Percentiles rank a stretch among this genome's conserved stretches.
These are phyloP conservation scores for Colletotrichum truncatum DNA, from an alignment of 2,329 filamentous ascomycete genomes.

Conservation along the genomic window DNA sequence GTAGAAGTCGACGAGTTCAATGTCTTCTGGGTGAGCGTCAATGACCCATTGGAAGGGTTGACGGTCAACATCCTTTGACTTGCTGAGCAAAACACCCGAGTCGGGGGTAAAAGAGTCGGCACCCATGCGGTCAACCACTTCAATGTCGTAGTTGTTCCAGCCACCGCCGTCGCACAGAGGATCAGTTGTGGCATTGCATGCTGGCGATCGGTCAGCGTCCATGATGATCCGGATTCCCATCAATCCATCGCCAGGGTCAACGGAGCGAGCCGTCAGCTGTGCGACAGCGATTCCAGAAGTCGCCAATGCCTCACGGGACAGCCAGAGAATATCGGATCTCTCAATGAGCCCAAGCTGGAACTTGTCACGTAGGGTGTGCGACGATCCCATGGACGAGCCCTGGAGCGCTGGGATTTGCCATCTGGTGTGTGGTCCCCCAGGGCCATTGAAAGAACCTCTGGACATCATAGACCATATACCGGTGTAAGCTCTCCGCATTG, in stretches of 20 bases:
- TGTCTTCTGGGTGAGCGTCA: constrained; percentile 63
- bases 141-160: constrained; percentile 61
- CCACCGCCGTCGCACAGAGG: constrained; percentile 59
- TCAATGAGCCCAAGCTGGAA: constrained; percentile 57
- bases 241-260: constrained; percentile 47
- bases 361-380: constrained; percentile 64
- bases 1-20: constrained; percentile 58
- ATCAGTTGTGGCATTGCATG: constrained; percentile 51
- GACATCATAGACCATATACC: constrained; percentile 64
- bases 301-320: constrained; percentile 53
- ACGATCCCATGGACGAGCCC: constrained; percentile 58
- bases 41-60: constrained; percentile 64
- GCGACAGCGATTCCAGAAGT: constrained; percentile 52
- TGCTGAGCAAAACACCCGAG: constrained; percentile 62
- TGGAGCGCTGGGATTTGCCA: constrained; percentile 61
- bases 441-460: constrained; percentile 61
- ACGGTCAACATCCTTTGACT: constrained; percentile 55
- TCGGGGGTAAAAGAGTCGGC: constrained; percentile 62
- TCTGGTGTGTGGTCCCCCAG: constrained; percentile 60
- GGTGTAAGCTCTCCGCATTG: constrained; percentile 56
- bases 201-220: constrained; percentile 52
- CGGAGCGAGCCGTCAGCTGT: constrained; percentile 55
- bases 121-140: constrained; percentile 63
- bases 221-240: constrained; percentile 59
- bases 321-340: constrained; percentile 50